Evolutionary conservation across 257 asterid genomes (phyloP).

Genomic region (Sherardia arvensis): DNA sequence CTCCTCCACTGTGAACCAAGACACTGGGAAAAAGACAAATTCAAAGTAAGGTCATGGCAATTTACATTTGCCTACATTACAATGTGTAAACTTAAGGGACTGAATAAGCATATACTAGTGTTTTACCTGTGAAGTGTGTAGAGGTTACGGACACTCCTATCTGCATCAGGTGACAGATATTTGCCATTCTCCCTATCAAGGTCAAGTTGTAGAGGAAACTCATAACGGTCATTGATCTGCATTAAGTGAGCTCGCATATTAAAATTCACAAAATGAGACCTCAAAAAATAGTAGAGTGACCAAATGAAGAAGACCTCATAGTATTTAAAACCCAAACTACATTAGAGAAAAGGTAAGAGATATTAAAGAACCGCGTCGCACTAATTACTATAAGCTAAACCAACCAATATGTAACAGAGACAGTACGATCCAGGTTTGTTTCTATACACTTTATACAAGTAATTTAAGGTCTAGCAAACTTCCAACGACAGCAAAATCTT

Average conservation of each 20-base stretch:
- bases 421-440: neutral
- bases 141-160: conserved; percentile 83
- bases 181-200: conserved; percentile 87
- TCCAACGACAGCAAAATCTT: neutral
- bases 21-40: conserved; percentile 45
- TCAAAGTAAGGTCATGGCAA: neutral
- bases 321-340: neutral
- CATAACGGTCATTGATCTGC: conserved; percentile 97
- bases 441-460: neutral
- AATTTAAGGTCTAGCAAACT: neutral
- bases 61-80: neutral
- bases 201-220: conserved; percentile 93
- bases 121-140: conserved; percentile 86
- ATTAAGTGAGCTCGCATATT: conserved; percentile 6
- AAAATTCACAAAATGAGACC: neutral
- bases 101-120: neutral
- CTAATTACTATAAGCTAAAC: neutral
- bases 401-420: neutral
- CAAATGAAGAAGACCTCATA: neutral
- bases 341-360: too few relatives aligned
- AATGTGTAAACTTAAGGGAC: neutral
- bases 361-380: neutral
- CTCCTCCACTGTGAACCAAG: conserved; percentile 96
- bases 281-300: neutral
- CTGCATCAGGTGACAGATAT: conserved; percentile 91